Evolutionary conservation across 176 grass and related monocot genomes (phyloP), one percentile per base, ranked within the genome.

Genomic region (Neostapfia colusana): DNA sequence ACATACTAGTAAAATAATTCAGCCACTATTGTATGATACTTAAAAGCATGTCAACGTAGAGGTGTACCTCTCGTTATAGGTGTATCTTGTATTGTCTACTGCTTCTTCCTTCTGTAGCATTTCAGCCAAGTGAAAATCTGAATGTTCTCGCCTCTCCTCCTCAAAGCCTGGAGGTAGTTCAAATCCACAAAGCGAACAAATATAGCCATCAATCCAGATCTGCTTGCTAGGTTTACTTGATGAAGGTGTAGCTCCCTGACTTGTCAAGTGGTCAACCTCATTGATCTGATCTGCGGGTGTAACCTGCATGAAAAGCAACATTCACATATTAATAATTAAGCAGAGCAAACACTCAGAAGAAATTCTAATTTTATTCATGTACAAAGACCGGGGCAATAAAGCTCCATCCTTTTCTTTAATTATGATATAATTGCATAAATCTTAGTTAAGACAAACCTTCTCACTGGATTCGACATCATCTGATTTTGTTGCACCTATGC

Each of bases 121-220:
- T 81, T 94, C 76, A 44, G 95, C 91, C 39, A 98, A 84, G 80
- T 98, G 95, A 38, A 82, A 92, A 67, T 93, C 91, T 10, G 84
- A 79, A 90, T 97, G 95, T 73, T 97, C 91, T 80, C 81, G 84
- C 44, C 95, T 93, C 73, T 97, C 95, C 69, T 91, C 84, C 63
- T 90, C 83, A 59, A 97, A 97, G 7, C 84, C 84, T 21, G 58
- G 69, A 69, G 91, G 95, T 36, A 97, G 75, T 63, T 97, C 95
- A 82, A 93, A 88, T 49, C 86, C 76, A 75, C 91, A 97, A 75
- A 74, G 27, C 26, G 91, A 97, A 69, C 95, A 97, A 65, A 97
- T 93, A 31, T 93, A 97, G 27, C 65, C 89, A 44, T 92, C 76
- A 69, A 88, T 36, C 95, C 95, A 97, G 70, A 40, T 85, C 54